Evolutionary conservation across 257 asterid species (phyloP).

Genomic region (Nicotiana knightiana): DNA sequence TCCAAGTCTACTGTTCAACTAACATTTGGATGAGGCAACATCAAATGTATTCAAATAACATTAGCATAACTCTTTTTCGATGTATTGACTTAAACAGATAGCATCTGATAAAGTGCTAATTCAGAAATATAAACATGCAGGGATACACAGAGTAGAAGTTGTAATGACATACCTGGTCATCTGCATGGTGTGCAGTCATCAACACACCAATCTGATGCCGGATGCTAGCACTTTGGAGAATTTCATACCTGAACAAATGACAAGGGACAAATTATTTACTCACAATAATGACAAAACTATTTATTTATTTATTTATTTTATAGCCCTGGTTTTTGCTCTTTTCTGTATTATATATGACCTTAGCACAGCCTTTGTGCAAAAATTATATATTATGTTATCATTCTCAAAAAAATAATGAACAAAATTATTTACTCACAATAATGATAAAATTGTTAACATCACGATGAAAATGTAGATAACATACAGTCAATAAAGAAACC

Average conservation of each 20-base stretch:
- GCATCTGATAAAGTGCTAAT: background rate
- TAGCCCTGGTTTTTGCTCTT: no score
- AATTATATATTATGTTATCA: no score
- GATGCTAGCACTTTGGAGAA: constrained; percentile 51
- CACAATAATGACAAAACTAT: background rate
- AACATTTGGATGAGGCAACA: background rate
- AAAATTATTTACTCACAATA: background rate
- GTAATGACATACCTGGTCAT: constrained; percentile 69
- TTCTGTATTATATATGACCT: no score
- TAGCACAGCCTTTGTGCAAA: no score
- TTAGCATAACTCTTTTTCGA: background rate
- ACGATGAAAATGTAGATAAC: background rate
- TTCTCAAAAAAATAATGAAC: background rate
- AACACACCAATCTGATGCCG: constrained; percentile 47
- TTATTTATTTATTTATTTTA: background rate
- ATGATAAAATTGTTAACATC: background rate
- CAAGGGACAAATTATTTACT: background rate
- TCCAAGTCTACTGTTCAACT: background rate
- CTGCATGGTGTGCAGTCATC: constrained; percentile 91
- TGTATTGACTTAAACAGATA: background rate
- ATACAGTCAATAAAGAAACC: background rate
- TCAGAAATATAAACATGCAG: background rate
- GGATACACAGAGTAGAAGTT: background rate
- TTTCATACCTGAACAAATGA: constrained; percentile 50
- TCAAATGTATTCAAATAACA: background rate